Evolutionary conservation across 306 rosid species (phyloP).

Genomic region (Crataegus laevigata): DNA sequence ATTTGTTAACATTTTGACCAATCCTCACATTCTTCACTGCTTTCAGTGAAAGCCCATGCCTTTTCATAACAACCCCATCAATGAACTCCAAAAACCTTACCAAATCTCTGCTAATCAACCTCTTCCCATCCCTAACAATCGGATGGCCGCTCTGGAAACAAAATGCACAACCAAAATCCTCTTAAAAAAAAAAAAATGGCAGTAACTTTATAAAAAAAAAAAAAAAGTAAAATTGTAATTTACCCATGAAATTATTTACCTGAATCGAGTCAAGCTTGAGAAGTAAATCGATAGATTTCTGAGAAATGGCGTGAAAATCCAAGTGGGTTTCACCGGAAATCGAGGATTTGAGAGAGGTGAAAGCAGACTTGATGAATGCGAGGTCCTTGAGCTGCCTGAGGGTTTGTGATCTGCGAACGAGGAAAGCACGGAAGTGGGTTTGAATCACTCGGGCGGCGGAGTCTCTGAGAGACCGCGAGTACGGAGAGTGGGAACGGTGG

Average conservation of each 20-base stretch:
- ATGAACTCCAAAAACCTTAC: constrained; percentile 57
- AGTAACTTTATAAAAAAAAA: background rate
- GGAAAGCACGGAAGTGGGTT: constrained; percentile 77
- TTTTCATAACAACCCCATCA: constrained; percentile 55
- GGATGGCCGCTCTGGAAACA: constrained; percentile 49
- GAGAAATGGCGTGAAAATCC: constrained; percentile 47
- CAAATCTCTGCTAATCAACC: constrained; percentile 58
- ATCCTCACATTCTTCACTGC: constrained; percentile 33
- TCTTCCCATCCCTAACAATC: constrained; percentile 61
- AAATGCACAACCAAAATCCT: background rate
- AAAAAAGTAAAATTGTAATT: background rate
- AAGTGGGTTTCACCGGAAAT: constrained; percentile 28
- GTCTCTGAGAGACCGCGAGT: constrained; percentile 47
- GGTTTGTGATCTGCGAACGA: constrained; percentile 76
- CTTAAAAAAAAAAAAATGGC: background rate
- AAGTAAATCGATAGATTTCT: constrained; percentile 54
- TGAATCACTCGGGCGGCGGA: constrained; percentile 69
- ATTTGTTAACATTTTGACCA: constrained; percentile 30
- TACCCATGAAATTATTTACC: constrained; percentile 32
- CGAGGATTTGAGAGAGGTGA: constrained; percentile 48
- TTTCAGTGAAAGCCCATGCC: constrained; percentile 25
- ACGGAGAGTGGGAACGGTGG: background rate
- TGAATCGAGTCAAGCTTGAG: constrained; percentile 61
- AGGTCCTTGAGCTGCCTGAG: constrained; percentile 77
- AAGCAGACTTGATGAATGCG: constrained; percentile 55